A percentile compares a stretch with the other conserved stretches of the same genome.
These are phyloP conservation scores for Hevea brasiliensis DNA, from an alignment of 345 rosid species.

Conservation along the genomic window DNA sequence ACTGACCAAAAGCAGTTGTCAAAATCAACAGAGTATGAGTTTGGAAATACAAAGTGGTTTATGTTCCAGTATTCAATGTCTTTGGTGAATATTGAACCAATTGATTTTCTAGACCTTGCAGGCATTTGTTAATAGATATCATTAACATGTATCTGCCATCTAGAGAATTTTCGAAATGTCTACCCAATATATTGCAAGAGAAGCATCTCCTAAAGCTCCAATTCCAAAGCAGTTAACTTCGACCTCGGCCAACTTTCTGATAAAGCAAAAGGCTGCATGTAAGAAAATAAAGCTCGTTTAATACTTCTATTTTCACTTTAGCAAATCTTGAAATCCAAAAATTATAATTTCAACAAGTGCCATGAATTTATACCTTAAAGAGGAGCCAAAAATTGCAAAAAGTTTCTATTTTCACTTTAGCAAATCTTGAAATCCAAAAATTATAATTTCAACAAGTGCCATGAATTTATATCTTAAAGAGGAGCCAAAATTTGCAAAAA, in stretches of 20 bases:
- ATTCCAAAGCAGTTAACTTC: constrained; percentile 9
- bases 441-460: not conserved
- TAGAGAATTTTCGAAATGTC: not conserved
- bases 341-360: not conserved
- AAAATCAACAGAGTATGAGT: not conserved
- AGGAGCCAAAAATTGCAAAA: not conserved
- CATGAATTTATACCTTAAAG: not conserved
- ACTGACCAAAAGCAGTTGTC: not conserved
- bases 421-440: not conserved
- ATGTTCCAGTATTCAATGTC: not conserved
- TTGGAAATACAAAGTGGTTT: not conserved
- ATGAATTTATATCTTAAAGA: not conserved
- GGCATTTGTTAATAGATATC: not conserved
- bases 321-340: not conserved
- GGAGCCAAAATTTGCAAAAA: not conserved
- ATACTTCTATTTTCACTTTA: not conserved
- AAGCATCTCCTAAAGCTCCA: constrained; percentile 3
- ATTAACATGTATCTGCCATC: not conserved
- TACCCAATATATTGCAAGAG: constrained; percentile 5
- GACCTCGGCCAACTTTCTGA: constrained; percentile 14
- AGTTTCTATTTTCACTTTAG: not conserved
- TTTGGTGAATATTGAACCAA: not conserved
- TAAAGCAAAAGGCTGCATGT: constrained; percentile 19
- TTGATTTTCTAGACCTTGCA: not conserved
- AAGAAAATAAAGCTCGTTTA: constrained; percentile 3